Percentiles rank a stretch among this genome's conserved stretches.
phyloP scores from a whole-genome alignment of 331 rosid species.

The Arachis monticola region DNA sequence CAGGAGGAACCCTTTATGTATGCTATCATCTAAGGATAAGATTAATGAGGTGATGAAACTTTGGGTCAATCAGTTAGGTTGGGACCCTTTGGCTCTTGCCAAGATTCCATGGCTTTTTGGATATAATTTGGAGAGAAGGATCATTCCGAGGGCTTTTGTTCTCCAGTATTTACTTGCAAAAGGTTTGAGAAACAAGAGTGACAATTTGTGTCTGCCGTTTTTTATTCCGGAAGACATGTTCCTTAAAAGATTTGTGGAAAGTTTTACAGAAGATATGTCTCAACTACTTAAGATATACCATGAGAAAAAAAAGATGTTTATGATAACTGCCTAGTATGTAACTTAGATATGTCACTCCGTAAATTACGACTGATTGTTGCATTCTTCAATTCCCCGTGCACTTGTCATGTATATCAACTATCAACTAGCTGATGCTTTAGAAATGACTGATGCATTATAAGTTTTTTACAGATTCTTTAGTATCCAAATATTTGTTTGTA shows the following conservation, averaged over 20 bases:
- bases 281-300: conserved; percentile 25
- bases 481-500: neutral
- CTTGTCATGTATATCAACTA: neutral
- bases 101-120: neutral
- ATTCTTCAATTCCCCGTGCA: conserved; percentile 1
- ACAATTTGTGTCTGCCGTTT: conserved; percentile 23
- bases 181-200: conserved; percentile 38
- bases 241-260: conserved; percentile 44
- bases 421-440: neutral
- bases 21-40: conserved; percentile 37
- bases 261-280: conserved; percentile 22
- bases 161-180: conserved; percentile 16
- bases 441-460: neutral
- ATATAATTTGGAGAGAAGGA: conserved; percentile 40
- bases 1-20: conserved; percentile 24
- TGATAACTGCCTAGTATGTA: neutral
- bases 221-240: conserved; percentile 22
- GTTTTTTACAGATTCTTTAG: neutral
- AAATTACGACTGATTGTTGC: conserved; percentile 5
- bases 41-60: conserved; percentile 36
- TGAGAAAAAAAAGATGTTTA: conserved; percentile 1
- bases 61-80: conserved; percentile 40
- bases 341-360: neutral
- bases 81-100: conserved; percentile 24
- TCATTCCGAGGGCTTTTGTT: conserved; percentile 41